Base-by-base conservation (phyloP, 2,329 filamentous ascomycete genomes). In the Drechslerella coelobrocha region DNA sequence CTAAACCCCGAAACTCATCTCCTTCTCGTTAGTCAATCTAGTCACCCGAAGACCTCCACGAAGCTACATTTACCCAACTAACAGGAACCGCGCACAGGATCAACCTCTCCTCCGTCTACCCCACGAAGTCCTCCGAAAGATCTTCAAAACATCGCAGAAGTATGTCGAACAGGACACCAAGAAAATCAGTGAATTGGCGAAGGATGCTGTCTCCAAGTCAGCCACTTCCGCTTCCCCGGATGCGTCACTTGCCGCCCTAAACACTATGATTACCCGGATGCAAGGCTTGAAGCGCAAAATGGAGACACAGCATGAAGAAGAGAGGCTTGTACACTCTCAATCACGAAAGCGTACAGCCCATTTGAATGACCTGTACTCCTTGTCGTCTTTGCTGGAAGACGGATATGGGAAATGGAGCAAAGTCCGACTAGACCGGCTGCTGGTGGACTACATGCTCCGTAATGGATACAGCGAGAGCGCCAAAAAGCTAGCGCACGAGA, bases 31-130 rank as follows among this genome's bases (percentile, higher is more conserved):
- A 55, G 53, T 51, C 31, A 43, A 47, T 17, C 51, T n/a, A 55
- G 53, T 19, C 17, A 23, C 51, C n/a, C 7, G 27, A n/a, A 54
- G 8, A 41, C 29, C 63, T 26, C 10, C 29, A n/a, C 10, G 34
- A 37, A 14, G 45, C 4, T 39, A 34, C 54, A 59, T 24, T 24
- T 31, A 26, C 7, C 19, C 34, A 27, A 48, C 53, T 48, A 37
- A 47, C 34, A 41, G 12, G 21, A 50, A 48, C 37, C 26, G 23
- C 34, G 17, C 37, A 45, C 41, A 72, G 68, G 94, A 99, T 78
- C 93, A 97, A 84, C 89, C 93, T 2, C 89, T 97, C 74, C 87
- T 99, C 74, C 91, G 92, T 31, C 86, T 97, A 21, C 94, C 94
- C 17, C 89, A 93, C 80, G 94, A 97, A 78, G 89, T 97, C 63